Evolutionary conservation across 495 filamentous ascomycete genomes (phyloP), one percentile per base, ranked within the genome.

Genomic region (Haplographium delicatum): DNA sequence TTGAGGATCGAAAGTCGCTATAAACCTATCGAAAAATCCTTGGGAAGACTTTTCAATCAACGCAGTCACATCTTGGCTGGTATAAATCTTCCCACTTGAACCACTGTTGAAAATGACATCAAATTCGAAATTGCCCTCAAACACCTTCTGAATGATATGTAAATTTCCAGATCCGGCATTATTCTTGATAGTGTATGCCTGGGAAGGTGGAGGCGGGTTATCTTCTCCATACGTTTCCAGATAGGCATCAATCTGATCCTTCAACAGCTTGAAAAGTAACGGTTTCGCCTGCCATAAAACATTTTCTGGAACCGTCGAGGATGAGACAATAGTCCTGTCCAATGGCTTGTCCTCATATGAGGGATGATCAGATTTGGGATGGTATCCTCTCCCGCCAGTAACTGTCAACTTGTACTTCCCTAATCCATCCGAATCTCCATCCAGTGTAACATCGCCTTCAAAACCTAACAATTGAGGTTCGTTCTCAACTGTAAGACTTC

Each of bases 81-180:
- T 65, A 28, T 66, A 31, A 39, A 66, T 72, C 65, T 80, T 72
- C 9, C 78, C 74, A 2, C 83, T 79, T 16, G 88, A 91, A 39
- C 70, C 80, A 51, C 91, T 96, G 4, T 88, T 89, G 71, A 87
- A 97, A 20, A 97, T 74, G 35, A 97, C 73, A 60, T 98, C 93
- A 58, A 98, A 97, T 75, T 93, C 88, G 63, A 97, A 98, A 19
- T 82, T 59, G 1, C 94, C 94, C 62, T 87, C 79, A 63, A 96
- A 98, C 2, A 90, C 76, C 67, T 95, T 97, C 66, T 98, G 91
- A 31, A 97, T 78, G 40, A 94, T 71, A 53, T 98, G 93, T 3
- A 89, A 58, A 60, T 97, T 97, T 11, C 91, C 94, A 16, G 68
- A 41, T 10, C 80, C 81, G 16, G 87, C 82, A 0, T 68, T 60